Percentiles rank a stretch among this genome's conserved stretches.
phyloP scores from a whole-genome alignment of 352 stramenopile genomes.

The Pythium dissimile region DNA sequence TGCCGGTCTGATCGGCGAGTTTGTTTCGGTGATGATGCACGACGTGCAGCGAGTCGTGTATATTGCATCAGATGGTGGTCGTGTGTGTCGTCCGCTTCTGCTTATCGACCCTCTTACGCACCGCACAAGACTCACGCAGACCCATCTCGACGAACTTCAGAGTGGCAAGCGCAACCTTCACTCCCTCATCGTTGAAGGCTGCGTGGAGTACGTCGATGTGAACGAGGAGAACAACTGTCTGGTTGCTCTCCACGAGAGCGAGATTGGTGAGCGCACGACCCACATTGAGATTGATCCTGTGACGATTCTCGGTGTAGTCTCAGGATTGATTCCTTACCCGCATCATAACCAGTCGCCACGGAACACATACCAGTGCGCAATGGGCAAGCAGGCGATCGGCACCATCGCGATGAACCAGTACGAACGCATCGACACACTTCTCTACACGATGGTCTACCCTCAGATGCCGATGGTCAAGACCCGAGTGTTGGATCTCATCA shows the following conservation, averaged over 20 bases:
- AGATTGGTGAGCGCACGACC: conserved; percentile 91
- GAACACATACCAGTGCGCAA: conserved; percentile 99
- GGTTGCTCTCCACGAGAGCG: conserved; percentile 93
- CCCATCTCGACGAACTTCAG: conserved; percentile 92
- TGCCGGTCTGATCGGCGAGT: conserved; percentile 91
- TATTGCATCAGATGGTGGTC: conserved; percentile 97
- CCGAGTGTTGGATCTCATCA: conserved; percentile 96
- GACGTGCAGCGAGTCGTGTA: conserved; percentile 96
- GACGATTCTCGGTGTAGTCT: conserved; percentile 98
- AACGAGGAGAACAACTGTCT: conserved; percentile 99
- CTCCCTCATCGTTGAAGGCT: conserved; percentile 90
- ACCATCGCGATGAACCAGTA: conserved; percentile 99
- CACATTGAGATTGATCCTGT: conserved; percentile 99
- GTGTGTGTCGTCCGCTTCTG: conserved; percentile 97
- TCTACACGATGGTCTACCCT: conserved; percentile 99
- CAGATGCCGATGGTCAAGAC: conserved; percentile 99
- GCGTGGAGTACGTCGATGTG: conserved; percentile 99
- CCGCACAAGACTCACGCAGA: conserved; percentile 91
- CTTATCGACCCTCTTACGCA: conserved; percentile 90
- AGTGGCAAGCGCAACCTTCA: conserved; percentile 72
- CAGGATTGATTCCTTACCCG: conserved; percentile 98
- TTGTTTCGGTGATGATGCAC: conserved; percentile 99
- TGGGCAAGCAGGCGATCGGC: conserved; percentile 99
- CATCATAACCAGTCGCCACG: conserved; percentile 98
- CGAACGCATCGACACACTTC: conserved; percentile 97